phyloP scores from a whole-genome alignment of 805 yeast genomes.

The Yarrowia alimentaria region DNA sequence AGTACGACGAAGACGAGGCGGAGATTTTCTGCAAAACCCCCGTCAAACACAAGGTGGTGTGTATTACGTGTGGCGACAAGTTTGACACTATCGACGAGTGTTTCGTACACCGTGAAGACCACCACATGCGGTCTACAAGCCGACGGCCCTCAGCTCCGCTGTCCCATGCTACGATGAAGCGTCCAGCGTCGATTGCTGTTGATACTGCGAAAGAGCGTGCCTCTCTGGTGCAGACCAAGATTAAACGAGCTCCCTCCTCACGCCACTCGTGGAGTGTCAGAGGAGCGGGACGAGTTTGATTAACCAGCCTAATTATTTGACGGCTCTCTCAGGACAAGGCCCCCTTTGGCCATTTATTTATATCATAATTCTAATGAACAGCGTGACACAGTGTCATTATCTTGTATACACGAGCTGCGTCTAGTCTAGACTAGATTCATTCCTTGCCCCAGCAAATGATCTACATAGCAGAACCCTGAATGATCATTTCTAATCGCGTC shows the following conservation, averaged over 20 bases:
- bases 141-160: conserved; percentile 1
- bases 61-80: conserved; percentile 19
- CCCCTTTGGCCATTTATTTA: conserved; percentile 4
- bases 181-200: conserved; percentile 10
- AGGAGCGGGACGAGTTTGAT: not conserved
- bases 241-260: conserved; percentile 7
- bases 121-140: not conserved
- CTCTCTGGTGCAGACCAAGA: conserved; percentile 11
- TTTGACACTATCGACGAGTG: conserved; percentile 21
- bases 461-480: not conserved
- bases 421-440: too few species aligned
- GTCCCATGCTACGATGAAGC: conserved; percentile 1
- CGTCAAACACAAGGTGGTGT: conserved; percentile 13
- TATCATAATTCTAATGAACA: too few species aligned
- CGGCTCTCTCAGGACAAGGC: too few species aligned
- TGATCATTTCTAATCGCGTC: not conserved
- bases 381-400: too few species aligned
- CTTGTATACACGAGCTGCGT: too few species aligned
- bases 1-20: conserved; percentile 19
- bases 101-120: conserved; percentile 1
- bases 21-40: conserved; percentile 11
- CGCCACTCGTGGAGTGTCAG: conserved; percentile 22
- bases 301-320: not conserved
- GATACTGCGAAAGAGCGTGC: conserved; percentile 11
- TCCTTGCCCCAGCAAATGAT: too few species aligned